Percentiles rank a stretch among this genome's conserved stretches.
Conservation (phyloP, 139 green algal species). For the Chlorella ohadii region DNA sequence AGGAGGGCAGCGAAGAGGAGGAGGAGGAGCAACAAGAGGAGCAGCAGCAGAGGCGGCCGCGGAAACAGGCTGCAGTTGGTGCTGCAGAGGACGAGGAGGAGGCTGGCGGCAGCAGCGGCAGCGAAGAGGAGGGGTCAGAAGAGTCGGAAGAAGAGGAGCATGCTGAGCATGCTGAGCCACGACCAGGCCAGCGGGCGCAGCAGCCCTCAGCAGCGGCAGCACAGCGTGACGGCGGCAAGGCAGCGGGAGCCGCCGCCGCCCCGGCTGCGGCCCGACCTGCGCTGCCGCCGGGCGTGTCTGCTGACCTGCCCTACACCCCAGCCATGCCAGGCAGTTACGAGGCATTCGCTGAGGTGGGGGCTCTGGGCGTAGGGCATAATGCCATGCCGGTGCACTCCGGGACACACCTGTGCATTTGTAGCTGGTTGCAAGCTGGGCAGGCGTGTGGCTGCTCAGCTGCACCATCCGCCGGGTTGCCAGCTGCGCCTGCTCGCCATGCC, state of each 20-base stretch:
- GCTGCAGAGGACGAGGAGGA: not conserved
- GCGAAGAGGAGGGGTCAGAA: constrained; percentile 25
- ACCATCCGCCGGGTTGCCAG: too few relatives aligned
- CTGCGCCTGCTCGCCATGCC: not conserved
- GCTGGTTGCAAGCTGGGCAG: too few relatives aligned
- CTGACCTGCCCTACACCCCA: constrained; percentile 87
- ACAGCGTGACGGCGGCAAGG: not conserved
- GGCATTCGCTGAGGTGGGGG: constrained; percentile 61
- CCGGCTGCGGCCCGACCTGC: not conserved
- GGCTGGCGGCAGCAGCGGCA: not conserved
- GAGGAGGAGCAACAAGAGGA: constrained; percentile 5
- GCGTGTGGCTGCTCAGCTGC: too few relatives aligned
- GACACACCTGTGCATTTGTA: too few relatives aligned
- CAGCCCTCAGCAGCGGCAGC: constrained; percentile 26
- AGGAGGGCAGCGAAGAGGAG: constrained; percentile 12
- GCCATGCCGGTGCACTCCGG: too few relatives aligned
- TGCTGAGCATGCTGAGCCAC: constrained; percentile 16
- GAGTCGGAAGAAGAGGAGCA: constrained; percentile 42
- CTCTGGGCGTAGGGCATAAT: too few relatives aligned
- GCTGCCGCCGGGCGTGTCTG: constrained; percentile 14
- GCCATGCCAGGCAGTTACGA: constrained; percentile 76
- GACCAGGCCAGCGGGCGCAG: not conserved
- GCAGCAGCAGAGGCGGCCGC: not conserved
- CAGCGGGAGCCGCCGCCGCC: constrained; percentile 1
- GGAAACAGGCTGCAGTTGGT: not conserved